Evolutionary conservation across 441 rosid genomes (phyloP).

Genomic region (Euphorbia schlechtendalii): DNA sequence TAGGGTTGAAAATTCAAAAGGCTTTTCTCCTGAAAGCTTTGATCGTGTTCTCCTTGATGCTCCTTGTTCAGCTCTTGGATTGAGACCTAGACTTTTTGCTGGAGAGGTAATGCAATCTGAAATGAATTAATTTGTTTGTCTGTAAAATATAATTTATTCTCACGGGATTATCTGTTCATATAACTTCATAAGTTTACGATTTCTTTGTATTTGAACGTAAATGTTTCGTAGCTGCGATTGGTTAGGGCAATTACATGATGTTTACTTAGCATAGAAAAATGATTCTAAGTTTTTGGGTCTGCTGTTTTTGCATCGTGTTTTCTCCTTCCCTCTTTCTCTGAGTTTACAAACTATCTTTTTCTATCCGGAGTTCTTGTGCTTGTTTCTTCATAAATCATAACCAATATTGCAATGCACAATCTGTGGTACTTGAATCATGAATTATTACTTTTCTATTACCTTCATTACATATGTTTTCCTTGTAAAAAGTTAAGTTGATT

Average conservation of each 20-base stretch:
- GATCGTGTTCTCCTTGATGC: conserved; percentile 94
- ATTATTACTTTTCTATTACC: too few relatives aligned
- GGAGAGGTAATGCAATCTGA: conserved; percentile 50
- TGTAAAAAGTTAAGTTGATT: conserved; percentile 4
- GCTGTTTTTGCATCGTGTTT: neutral
- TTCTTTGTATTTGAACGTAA: neutral
- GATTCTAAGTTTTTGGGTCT: too few relatives aligned
- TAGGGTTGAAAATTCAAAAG: conserved; percentile 68
- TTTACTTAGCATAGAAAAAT: too few relatives aligned
- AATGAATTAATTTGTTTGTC: neutral
- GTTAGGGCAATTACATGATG: too few relatives aligned
- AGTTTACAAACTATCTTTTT: neutral
- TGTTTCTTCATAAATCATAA: neutral
- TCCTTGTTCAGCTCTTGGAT: conserved; percentile 98
- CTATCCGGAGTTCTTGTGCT: neutral
- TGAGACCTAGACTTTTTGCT: conserved; percentile 88
- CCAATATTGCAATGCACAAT: neutral
- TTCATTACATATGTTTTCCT: too few relatives aligned
- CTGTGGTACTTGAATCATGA: too few relatives aligned
- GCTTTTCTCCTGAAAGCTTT: conserved; percentile 75
- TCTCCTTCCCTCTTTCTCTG: neutral
- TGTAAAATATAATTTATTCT: conserved; percentile 4
- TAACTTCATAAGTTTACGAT: neutral
- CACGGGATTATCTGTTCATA: neutral
- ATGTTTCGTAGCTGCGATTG: neutral